Conservation (phyloP, 2,329 filamentous ascomycete species). For the Pseudocercospora musae region DNA sequence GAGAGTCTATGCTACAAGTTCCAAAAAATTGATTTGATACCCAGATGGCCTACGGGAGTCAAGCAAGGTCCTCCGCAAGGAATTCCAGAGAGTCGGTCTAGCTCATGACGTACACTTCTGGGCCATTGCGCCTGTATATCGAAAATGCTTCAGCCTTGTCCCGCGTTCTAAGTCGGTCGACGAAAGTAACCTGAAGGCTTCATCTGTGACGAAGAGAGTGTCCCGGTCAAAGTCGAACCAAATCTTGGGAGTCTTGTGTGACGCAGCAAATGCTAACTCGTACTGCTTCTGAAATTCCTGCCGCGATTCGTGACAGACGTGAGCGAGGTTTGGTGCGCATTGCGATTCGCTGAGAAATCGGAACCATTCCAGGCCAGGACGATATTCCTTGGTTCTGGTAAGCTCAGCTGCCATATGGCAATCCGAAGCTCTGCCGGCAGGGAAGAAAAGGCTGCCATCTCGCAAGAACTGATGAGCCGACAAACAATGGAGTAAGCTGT, state of each 20-base stretch:
- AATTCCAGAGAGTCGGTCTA: too few relatives aligned
- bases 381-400: slow-evolving; percentile 13
- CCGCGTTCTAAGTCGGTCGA: background rate
- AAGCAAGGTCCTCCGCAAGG: too few relatives aligned
- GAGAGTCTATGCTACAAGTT: too few relatives aligned
- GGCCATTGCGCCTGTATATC: slow-evolving; percentile 14
- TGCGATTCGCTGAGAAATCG: slow-evolving; percentile 10
- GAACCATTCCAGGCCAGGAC: background rate
- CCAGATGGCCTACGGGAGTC: too few relatives aligned
- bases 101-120: slow-evolving; percentile 16
- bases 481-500: background rate
- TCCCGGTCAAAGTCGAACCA: too few relatives aligned
- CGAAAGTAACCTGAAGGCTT: too few relatives aligned
- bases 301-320: slow-evolving; percentile 16
- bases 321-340: slow-evolving; percentile 13
- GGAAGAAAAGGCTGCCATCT: slow-evolving; percentile 14
- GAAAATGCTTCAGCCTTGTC: slow-evolving; percentile 13
- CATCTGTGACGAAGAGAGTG: too few relatives aligned
- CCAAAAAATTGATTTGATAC: too few relatives aligned
- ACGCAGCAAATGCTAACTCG: slow-evolving; percentile 11
- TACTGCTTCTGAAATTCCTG: slow-evolving; percentile 14
- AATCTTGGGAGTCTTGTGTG: background rate
- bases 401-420: slow-evolving; percentile 17
- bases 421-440: slow-evolving; percentile 20
- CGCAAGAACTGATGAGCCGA: background rate